phyloP scores from a whole-genome alignment of 2,329 filamentous ascomycete species.

The Aureobasidium uvarum region DNA sequence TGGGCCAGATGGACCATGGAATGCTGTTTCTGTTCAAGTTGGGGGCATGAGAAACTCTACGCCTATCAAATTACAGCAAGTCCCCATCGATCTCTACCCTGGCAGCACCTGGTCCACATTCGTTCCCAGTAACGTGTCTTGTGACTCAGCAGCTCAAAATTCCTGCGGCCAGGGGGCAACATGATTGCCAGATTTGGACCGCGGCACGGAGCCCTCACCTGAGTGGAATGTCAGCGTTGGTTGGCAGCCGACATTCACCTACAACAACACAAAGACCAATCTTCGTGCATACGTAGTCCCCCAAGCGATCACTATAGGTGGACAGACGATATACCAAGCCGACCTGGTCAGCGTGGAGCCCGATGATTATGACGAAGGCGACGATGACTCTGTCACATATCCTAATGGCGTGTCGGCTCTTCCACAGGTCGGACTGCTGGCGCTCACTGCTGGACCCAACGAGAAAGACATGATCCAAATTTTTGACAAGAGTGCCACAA shows the following conservation, averaged over 20 bases:
- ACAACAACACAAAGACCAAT: neutral
- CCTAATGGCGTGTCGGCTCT: slow-evolving; percentile 11
- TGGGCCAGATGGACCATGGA: slow-evolving; percentile 8
- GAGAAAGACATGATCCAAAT: neutral
- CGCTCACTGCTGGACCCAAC: neutral
- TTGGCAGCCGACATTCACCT: neutral
- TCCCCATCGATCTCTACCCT: neutral
- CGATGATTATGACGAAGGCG: no score
- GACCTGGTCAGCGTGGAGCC: neutral
- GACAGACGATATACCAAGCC: neutral
- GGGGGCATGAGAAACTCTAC: neutral
- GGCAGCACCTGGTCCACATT: neutral
- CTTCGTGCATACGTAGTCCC: neutral
- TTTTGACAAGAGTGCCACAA: neutral
- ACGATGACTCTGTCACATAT: neutral
- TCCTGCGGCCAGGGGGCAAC: neutral
- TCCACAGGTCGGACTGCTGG: slow-evolving; percentile 13
- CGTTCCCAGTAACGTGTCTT: neutral
- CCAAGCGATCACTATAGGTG: neutral
- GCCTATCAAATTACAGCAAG: neutral
- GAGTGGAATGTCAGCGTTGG: neutral
- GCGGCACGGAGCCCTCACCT: neutral
- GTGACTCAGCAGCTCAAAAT: neutral
- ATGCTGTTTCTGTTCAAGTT: neutral
- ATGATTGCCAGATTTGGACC: neutral